Base-by-base conservation (phyloP, 176 grass and related monocot genomes). In the Tuctoria greenei region DNA sequence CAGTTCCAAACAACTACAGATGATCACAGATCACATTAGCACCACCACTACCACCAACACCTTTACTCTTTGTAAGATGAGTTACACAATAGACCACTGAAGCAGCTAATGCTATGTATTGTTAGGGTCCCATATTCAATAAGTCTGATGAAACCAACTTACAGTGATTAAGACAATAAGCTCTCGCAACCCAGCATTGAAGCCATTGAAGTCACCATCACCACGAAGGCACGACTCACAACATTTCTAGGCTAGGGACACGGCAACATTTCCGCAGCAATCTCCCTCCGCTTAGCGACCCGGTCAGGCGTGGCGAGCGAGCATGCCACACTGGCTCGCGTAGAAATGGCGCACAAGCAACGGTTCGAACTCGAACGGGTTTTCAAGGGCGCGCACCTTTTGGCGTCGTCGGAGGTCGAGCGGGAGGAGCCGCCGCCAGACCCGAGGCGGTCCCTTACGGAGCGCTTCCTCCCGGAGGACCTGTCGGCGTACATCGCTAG, bases 381-480 rank as follows among this genome's bases (percentile, higher is more conserved):
- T 31, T 66, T 74, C 39, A 24, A 50, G 60, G 25, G 7, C n/a
- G 7, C 45, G 61, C 15, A 93, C 90, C 90, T 89, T 56, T 87
- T 89, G n/a, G 67, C 84, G 68, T 40, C 21, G 14, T 77, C 79
- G 2, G 83, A 49, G 40, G 47, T 52, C 67, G 65, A 25, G 75
- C 61, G 80, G 16, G 37, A 59, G 57, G 68, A 50, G 2, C 11
- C 76, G 37, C 17, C 75, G 34, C 59, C 80, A 27, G 62, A 76
- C 13, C 79, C 65, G 18, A 93, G 83, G 63, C 86, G 90, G 44
- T 93, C 90, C 80, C 45, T 89, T 57, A 93, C 60, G 64, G 90
- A 89, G 21, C 87, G 81, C 77, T 93, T 93, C 67, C 82, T 26
- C 16, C 84, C 73, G 18, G 81, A 76, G 66, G 28, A 2, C 41